Conservation (phyloP, 2,329 filamentous ascomycete species). For the Hymenoscyphus linearis region DNA sequence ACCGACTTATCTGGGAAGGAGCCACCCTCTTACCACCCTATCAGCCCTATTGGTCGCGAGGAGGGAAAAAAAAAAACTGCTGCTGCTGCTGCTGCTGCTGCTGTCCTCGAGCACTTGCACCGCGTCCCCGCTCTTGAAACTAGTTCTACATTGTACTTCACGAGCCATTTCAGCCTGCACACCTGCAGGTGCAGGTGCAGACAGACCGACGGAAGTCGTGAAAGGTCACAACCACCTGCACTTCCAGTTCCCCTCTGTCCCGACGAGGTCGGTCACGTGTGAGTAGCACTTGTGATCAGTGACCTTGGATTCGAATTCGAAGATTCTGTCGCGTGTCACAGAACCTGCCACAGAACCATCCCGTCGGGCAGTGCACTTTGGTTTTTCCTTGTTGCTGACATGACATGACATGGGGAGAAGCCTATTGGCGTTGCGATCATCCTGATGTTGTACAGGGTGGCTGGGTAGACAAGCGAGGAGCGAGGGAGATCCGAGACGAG, state of each 20-base stretch:
- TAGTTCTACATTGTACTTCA: neutral
- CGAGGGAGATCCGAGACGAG: too few species aligned
- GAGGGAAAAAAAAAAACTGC: neutral
- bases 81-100: neutral
- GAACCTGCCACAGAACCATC: neutral
- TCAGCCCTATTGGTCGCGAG: neutral
- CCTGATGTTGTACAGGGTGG: too few species aligned
- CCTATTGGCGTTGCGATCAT: too few species aligned
- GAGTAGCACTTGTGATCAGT: neutral
- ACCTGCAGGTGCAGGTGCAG: too few species aligned
- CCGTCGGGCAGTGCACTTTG: neutral
- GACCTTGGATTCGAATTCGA: too few species aligned
- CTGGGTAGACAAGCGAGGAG: too few species aligned
- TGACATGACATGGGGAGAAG: too few species aligned
- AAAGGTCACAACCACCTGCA: neutral
- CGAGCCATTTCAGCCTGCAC: neutral
- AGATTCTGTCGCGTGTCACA: neutral
- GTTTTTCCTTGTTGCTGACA: too few species aligned
- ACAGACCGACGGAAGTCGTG: neutral
- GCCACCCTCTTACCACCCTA: neutral
- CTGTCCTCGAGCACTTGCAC: neutral
- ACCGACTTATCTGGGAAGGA: neutral
- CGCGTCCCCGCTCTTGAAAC: neutral
- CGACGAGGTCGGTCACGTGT: neutral
- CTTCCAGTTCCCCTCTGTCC: too few species aligned